Conservation (phyloP, 1,139 yeast species). For the Saccharomyces pastorianus region DNA sequence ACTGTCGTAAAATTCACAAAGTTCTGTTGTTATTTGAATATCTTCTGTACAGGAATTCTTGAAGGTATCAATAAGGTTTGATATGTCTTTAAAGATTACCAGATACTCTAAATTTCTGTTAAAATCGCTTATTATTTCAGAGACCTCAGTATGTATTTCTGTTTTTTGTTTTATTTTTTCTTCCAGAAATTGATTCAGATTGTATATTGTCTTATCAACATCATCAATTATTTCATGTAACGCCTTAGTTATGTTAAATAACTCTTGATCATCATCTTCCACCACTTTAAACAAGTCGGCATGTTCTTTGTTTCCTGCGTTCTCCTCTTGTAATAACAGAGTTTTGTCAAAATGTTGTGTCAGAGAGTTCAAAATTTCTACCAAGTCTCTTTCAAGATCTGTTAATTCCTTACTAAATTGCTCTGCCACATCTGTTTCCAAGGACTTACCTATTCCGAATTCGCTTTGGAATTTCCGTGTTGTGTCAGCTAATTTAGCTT, state of each 20-base stretch:
- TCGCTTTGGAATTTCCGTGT: conserved; percentile 12
- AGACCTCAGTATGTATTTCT: conserved; percentile 21
- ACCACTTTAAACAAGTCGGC: conserved; percentile 36
- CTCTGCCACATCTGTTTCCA: conserved; percentile 14
- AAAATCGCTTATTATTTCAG: conserved; percentile 24
- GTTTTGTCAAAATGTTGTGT: conserved; percentile 83
- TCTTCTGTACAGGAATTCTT: conserved; percentile 25
- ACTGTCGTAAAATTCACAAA: conserved; percentile 41
- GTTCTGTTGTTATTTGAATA: conserved; percentile 27
- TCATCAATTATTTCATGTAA: conserved; percentile 29
- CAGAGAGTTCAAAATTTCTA: conserved; percentile 57
- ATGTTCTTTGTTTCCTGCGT: conserved; percentile 23
- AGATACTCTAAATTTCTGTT: conserved; percentile 23
- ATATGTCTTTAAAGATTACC: conserved; percentile 20
- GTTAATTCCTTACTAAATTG: conserved; percentile 33
- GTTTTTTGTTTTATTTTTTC: conserved; percentile 13
- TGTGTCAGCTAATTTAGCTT: conserved; percentile 17
- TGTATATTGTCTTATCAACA: conserved; percentile 27
- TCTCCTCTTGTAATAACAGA: conserved; percentile 24
- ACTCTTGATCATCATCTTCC: conserved; percentile 33
- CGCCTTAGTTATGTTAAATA: conserved; percentile 33
- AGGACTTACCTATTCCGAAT: conserved; percentile 13
- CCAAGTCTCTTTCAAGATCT: conserved; percentile 61
- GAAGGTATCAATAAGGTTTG: conserved; percentile 19
- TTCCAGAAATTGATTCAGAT: conserved; percentile 20